Base-by-base conservation (phyloP, 805 yeast species). In the Candida golubevii region DNA sequence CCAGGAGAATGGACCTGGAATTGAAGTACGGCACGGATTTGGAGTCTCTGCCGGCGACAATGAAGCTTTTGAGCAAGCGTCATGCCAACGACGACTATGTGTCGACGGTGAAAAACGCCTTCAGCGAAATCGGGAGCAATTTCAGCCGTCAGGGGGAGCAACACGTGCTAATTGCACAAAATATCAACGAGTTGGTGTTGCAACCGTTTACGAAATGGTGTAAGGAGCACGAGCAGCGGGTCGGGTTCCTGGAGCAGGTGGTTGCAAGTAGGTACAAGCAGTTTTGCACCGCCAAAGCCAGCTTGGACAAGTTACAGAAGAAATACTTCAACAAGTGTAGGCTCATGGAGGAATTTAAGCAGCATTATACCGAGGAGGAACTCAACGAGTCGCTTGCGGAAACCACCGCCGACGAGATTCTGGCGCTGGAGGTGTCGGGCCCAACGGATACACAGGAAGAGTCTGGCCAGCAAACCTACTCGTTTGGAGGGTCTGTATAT, bases 261-360 rank as follows among this genome's bases (percentile, higher is more conserved):
- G 63, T 87, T 34, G 63, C 66, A 39, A 71, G 66, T 15, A 80
- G 78, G 50, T 71, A 78, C 36, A 75, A 74, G 52, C 69, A 64
- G 38, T 85, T 78, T 60, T 77, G 78, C 38, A 70, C 65, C 41
- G 73, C 68, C 33, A 65, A 71, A 49, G 59, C 61, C 11, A 61
- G 63, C 31, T 79, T 82, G 41, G 85, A 79, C 36, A 72, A 74
- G 51, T 70, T 77, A 49, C 88, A 81, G 60, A 81, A 78, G 61
- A 76, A 75, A 45, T 88, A 88, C 61, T 86, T 84, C 71, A 85
- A 82, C 63, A 84, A 83, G 58, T 86, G 93, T 61, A 69, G 95
- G 41, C 66, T 79, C 47, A 69, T 85, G 42, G 95, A 87, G 60
- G 87, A 83, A 44, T 74, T 79, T 56, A 78, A 73, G 51, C 63